Evolutionary conservation across 1,139 yeast species (phyloP), one percentile per base, ranked within the genome.

Genomic region (Magnusiomyces fungicola): DNA sequence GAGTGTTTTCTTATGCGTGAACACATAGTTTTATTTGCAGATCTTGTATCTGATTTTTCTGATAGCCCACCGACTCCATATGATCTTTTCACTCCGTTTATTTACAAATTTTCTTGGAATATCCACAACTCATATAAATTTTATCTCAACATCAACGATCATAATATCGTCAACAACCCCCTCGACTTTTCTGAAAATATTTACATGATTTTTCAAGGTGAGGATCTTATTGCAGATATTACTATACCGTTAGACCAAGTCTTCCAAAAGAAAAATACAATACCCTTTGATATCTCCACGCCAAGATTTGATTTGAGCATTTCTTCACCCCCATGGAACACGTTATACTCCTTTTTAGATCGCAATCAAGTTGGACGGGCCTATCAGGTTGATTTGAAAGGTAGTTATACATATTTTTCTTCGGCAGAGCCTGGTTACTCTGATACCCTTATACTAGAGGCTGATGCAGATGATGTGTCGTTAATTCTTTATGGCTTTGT

Each of bases 291-390:
- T 0, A 58, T 88, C 1, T 24, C 48, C 37, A 83, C 96, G 0
- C 80, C 88, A 0, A 67, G 67, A 47, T 79, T 88, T 57, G 77
- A 81, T 48, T 61, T 90, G 45, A 70, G 77, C 0, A 66, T 90
- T 4, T 84, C 81, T 53, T 79, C 94, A 0, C 97, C 97, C 0
- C 83, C 92, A 0, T 92, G 97, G 96, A 95, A 88, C 61, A 89
- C 97, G 0, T 70, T 81, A 18, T 76, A 81, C 55, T 82, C 85
- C 45, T 92, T 90, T 57, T 65, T 84, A 68, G 75, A 74, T 46
- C 72, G 74, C 25, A 75, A 79, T 19, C 79, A 77, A 41, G 69
- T 82, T 27, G 97, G 96, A 0, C 70, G 80, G 50, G 79, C 88
- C 0, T 70, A 76, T 41, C 75, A 81, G 49, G 83, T 89, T 57